These are phyloP conservation scores for Coemansia sp. DNA, from an alignment of 192 early-diverging fungal genomes.

Conservation along the genomic window DNA sequence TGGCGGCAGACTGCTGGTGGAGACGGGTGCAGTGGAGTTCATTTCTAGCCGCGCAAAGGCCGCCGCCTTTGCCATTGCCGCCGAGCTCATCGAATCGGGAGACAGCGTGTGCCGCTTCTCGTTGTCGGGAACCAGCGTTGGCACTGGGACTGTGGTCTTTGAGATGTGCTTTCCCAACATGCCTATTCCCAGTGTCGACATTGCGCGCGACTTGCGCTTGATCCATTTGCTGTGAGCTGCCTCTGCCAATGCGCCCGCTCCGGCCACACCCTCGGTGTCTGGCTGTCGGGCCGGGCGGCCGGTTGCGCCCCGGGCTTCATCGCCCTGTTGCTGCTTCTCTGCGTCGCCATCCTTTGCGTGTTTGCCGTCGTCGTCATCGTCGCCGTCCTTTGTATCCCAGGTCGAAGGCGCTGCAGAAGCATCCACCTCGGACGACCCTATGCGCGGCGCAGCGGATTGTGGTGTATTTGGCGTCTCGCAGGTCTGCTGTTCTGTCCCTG, in stretches of 20 bases:
- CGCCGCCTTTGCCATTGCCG: constrained; percentile 15
- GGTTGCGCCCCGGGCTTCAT: too few relatives aligned
- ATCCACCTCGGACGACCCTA: neutral
- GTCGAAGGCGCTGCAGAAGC: too few relatives aligned
- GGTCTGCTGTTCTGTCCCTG: neutral
- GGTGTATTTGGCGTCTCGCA: constrained; percentile 8
- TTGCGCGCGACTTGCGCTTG: constrained; percentile 45
- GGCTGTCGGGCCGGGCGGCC: too few relatives aligned
- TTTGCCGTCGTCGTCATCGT: neutral
- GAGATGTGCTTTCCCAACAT: constrained; percentile 21
- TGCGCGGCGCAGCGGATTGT: constrained; percentile 11
- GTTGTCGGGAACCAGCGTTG: constrained; percentile 2
- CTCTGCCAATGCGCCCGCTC: too few relatives aligned
- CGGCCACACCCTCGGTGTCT: too few relatives aligned
- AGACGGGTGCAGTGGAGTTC: constrained; percentile 1
- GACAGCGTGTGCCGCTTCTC: constrained; percentile 9
- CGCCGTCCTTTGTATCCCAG: too few relatives aligned
- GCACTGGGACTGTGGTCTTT: constrained; percentile 7
- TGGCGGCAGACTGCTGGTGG: constrained; percentile 5
- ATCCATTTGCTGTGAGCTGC: constrained; percentile 25
- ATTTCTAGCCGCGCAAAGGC: constrained; percentile 12
- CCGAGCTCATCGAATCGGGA: constrained; percentile 4
- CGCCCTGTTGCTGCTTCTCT: constrained; percentile 8
- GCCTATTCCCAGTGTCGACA: constrained; percentile 23
- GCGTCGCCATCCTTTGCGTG: too few relatives aligned